phyloP scores from a whole-genome alignment of 1,139 yeast species.

The Protomyces inundatus region DNA sequence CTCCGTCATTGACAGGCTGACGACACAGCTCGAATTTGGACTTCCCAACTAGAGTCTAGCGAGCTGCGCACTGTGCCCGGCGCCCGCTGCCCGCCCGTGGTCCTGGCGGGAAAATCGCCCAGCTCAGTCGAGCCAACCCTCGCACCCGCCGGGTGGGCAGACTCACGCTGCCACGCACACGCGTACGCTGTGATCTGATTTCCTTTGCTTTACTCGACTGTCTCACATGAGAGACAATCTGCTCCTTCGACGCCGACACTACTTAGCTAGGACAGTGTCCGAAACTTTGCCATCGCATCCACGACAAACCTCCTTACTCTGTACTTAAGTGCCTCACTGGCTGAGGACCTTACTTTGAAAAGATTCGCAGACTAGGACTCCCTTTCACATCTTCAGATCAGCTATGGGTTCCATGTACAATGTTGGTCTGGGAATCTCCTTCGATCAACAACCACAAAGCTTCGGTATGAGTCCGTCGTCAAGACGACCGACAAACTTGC shows the following conservation, averaged over 20 bases:
- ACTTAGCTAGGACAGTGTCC: neutral
- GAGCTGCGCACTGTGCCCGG: no score
- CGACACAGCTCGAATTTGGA: no score
- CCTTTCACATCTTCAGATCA: neutral
- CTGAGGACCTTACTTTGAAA: neutral
- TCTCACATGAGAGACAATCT: neutral
- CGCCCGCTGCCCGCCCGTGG: no score
- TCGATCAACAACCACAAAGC: neutral
- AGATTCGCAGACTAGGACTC: neutral
- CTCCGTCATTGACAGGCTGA: no score
- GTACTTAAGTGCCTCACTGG: neutral
- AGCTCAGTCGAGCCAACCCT: no score
- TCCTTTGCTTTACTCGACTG: neutral
- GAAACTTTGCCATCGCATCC: neutral
- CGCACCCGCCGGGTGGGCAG: no score
- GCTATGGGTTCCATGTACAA: neutral
- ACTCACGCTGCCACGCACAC: no score
- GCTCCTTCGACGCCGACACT: neutral
- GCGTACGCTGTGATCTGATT: no score
- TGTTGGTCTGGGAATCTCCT: slow-evolving; percentile 17
- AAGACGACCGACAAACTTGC: neutral
- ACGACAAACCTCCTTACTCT: neutral
- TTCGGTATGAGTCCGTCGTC: neutral
- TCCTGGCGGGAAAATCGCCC: no score
- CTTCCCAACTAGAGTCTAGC: no score